Percentiles rank a stretch among this genome's conserved stretches.
Evolutionary conservation across 495 filamentous ascomycete genomes (phyloP).

Genomic region (Cryomyces minteri): DNA sequence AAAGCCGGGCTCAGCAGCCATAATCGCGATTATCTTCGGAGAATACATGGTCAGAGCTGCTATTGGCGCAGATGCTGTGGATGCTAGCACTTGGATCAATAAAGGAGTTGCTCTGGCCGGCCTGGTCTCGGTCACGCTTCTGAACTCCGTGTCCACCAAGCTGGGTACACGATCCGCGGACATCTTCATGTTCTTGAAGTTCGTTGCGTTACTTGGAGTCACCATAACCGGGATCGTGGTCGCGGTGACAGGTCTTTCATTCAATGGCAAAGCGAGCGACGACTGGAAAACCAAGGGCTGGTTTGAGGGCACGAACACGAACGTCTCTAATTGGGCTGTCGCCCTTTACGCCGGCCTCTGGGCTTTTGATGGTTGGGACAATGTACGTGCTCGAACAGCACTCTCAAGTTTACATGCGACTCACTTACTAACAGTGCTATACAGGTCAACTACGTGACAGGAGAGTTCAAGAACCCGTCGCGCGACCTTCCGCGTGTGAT

Average conservation of each 20-base stretch:
- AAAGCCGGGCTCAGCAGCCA: conserved; percentile 83
- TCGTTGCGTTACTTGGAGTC: conserved; percentile 71
- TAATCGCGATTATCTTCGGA: conserved; percentile 93
- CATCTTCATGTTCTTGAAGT: conserved; percentile 91
- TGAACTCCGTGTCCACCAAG: conserved; percentile 84
- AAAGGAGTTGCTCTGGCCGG: conserved; percentile 73
- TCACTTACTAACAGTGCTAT: neutral
- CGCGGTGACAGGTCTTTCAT: conserved; percentile 66
- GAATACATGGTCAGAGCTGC: conserved; percentile 83
- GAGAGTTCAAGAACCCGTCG: conserved; percentile 81
- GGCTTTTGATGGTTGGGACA: conserved; percentile 99
- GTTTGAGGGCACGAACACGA: conserved; percentile 74
- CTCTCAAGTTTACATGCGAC: neutral
- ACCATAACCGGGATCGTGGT: conserved; percentile 82
- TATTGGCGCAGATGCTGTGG: conserved; percentile 62
- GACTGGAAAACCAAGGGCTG: conserved; percentile 81
- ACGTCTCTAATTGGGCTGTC: conserved; percentile 69
- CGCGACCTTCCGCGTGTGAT: conserved; percentile 89
- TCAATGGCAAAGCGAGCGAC: conserved; percentile 49
- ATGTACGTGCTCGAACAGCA: conserved; percentile 38
- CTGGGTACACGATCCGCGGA: conserved; percentile 73
- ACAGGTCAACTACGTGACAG: conserved; percentile 91
- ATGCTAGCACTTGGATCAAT: conserved; percentile 68
- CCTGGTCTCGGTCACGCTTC: conserved; percentile 51
- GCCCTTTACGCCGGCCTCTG: conserved; percentile 90